Percentiles rank a stretch among this genome's conserved stretches.
These are phyloP conservation scores for Dactylellina sp. DNA, from an alignment of 2,329 filamentous ascomycete species.

Conservation along the genomic window DNA sequence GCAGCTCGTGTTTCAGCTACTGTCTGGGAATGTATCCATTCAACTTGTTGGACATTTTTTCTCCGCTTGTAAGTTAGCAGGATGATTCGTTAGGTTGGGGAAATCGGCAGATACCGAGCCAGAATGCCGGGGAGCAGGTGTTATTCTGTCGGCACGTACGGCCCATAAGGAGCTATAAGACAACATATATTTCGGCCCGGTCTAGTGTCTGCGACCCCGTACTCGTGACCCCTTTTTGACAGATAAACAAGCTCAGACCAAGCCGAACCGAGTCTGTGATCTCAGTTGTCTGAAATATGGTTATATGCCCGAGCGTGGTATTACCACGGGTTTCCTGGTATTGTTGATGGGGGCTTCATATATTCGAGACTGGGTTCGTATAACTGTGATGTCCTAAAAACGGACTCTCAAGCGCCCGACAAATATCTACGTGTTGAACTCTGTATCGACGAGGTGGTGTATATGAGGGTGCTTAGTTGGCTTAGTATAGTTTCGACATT, in stretches of 20 bases:
- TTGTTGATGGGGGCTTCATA: slow-evolving; percentile 2
- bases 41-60: neutral
- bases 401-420: neutral
- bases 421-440: slow-evolving; percentile 40
- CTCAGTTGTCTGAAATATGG: neutral
- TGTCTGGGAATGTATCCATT: slow-evolving; percentile 22
- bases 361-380: slow-evolving; percentile 36
- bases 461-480: slow-evolving; percentile 4
- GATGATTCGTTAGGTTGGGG: slow-evolving; percentile 3
- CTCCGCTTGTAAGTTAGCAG: neutral
- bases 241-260: slow-evolving; percentile 27
- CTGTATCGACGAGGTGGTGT: slow-evolving; percentile 28
- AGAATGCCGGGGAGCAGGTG: slow-evolving; percentile 12
- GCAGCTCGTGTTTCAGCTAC: slow-evolving; percentile 38
- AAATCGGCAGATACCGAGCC: slow-evolving; percentile 25
- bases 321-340: slow-evolving; percentile 13
- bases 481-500: slow-evolving; percentile 5
- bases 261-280: slow-evolving; percentile 16
- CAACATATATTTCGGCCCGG: slow-evolving; percentile 9
- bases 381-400: slow-evolving; percentile 19
- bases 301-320: slow-evolving; percentile 26
- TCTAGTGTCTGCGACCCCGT: slow-evolving; percentile 17
- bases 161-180: neutral
- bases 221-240: slow-evolving; percentile 28
- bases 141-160: slow-evolving; percentile 13